Evolutionary conservation across 768 basidiomycete genomes (phyloP), one percentile per base, ranked within the genome.

Genomic region (Pulveroboletus sp.): DNA sequence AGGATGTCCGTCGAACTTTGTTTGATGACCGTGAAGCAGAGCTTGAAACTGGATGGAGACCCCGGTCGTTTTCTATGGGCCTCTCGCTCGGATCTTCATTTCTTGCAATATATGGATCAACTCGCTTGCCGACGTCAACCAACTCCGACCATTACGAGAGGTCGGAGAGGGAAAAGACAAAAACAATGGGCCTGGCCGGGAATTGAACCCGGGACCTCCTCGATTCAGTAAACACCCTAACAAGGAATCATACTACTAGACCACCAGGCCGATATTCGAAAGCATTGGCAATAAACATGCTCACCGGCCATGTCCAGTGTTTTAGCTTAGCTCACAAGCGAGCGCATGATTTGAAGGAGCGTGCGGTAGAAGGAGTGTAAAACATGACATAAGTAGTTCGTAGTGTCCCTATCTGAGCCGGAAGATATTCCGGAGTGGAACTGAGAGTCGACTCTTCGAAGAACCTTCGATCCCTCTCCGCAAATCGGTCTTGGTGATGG

Each of bases 211-310:
- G 72, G 77, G 76, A 75, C 77, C 76, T 78, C 76, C 76, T 76
- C 76, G 75, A 78, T 48, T 38, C 46, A 52, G 46, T 6, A 46
- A 31, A 55, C n/a, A 52, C 77, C 77, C 78, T 76, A 79, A 79
- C 75, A 76, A 78, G 75, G 78, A 78, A 79, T 80, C 78, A 79
- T 79, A 77, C 78, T 75, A 78, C 77, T 79, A 80, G 76, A 78
- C 76, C 76, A 78, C 71, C 75, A 77, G 75, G 77, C 76, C 76
- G 52, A 50, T 18, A 36, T 12, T 3, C 18, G 0, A 0, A 0
- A 2, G 1, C 0, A 7, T 14, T 14, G 2, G 1, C 1, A 6
- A n/a, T 24, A 37, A 2, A n/a, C 18, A 1, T 38, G 4, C 3
- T 49, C 12, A 46, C 10, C 12, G 15, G 12, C 14, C 40, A 8